phyloP scores from a whole-genome alignment of 257 asterid species.

The Verbena officinalis region DNA sequence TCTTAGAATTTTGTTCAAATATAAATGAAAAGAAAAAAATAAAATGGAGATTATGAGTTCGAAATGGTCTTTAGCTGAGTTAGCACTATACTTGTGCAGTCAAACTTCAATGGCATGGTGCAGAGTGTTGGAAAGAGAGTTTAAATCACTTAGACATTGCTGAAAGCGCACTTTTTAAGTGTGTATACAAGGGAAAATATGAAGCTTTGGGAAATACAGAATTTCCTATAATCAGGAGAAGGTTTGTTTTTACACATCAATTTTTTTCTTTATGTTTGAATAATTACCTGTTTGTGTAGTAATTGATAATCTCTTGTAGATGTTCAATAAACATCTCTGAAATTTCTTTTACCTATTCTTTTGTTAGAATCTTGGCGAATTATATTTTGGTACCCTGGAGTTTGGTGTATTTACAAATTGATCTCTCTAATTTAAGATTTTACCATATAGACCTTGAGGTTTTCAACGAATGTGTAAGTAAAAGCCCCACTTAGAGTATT shows the following conservation, averaged over 20 bases:
- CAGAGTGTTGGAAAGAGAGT: conserved; percentile 91
- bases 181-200: conserved; percentile 31
- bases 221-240: conserved; percentile 60
- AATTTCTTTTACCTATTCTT: background rate
- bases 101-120: conserved; percentile 88
- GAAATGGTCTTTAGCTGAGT: conserved; percentile 26
- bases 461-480: too few relatives aligned
- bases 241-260: conserved; percentile 48
- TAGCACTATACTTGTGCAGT: conserved; percentile 46
- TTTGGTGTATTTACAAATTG: too few relatives aligned
- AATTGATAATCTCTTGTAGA: background rate
- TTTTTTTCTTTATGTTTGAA: conserved; percentile 10
- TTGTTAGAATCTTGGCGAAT: too few relatives aligned
- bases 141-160: conserved; percentile 69
- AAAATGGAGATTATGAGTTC: too few relatives aligned
- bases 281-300: conserved; percentile 1
- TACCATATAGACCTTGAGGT: too few relatives aligned
- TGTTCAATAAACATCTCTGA: background rate
- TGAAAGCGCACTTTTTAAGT: conserved; percentile 56
- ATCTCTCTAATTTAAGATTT: too few relatives aligned
- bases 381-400: too few relatives aligned
- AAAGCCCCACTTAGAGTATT: too few relatives aligned
- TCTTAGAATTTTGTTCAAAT: too few relatives aligned
- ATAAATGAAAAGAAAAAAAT: too few relatives aligned
- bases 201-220: conserved; percentile 31